Conservation (phyloP, 1,284 basidiomycete genomes). For the Serendipita sp. region DNA sequence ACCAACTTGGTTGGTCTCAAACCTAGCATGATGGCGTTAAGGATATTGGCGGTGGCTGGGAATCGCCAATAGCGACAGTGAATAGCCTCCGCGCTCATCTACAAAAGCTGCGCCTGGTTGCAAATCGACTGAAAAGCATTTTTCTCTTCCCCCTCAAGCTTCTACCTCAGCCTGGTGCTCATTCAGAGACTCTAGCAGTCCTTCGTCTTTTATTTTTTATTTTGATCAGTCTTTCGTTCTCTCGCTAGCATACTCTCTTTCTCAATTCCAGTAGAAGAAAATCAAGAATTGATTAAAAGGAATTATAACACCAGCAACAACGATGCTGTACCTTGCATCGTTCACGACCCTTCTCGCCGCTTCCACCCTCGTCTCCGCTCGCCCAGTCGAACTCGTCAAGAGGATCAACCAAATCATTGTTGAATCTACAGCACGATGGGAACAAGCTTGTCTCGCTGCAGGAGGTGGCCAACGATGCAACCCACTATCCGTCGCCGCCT, state of each 20-base stretch:
- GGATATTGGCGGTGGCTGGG: not conserved
- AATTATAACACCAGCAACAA: not conserved
- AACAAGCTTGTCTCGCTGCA: slow-evolving; percentile 27
- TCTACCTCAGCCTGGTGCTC: not conserved
- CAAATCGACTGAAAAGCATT: not conserved
- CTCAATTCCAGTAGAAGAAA: too few species aligned
- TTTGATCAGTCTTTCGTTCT: not conserved
- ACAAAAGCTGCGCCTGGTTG: not conserved
- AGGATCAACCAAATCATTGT: slow-evolving; percentile 32
- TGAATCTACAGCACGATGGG: slow-evolving; percentile 29
- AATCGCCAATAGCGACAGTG: not conserved
- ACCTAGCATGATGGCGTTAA: not conserved
- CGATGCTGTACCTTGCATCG: slow-evolving; percentile 11
- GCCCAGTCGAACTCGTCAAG: slow-evolving; percentile 23
- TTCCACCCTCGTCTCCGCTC: slow-evolving; percentile 18
- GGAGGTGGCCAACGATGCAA: slow-evolving; percentile 42
- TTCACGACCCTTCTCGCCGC: slow-evolving; percentile 23
- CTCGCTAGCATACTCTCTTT: not conserved
- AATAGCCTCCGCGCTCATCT: not conserved
- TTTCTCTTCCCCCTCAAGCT: not conserved
- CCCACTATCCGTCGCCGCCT: slow-evolving; percentile 35
- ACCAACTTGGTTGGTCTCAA: not conserved
- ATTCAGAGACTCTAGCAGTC: not conserved
- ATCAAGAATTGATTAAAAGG: too few species aligned
- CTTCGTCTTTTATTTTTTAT: not conserved